These are phyloP conservation scores for Neonectria ditissima DNA, from an alignment of 2,329 filamentous ascomycete species.

Conservation along the genomic window DNA sequence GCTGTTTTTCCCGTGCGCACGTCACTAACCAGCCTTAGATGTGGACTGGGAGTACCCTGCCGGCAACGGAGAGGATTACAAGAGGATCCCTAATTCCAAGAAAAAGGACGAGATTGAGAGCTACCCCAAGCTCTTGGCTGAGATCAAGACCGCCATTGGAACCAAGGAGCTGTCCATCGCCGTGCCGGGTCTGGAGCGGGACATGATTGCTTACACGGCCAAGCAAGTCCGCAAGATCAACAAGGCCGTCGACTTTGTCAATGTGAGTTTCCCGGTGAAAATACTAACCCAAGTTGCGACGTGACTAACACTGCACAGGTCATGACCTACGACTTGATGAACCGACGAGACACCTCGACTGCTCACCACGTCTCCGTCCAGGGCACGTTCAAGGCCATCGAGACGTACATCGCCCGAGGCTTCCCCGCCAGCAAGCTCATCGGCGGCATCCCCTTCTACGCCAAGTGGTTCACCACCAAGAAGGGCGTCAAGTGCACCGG, in stretches of 20 bases:
- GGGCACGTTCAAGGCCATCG: constrained; percentile 65
- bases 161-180: constrained; percentile 74
- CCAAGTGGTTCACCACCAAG: constrained; percentile 73
- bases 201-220: constrained; percentile 76
- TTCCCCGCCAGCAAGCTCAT: constrained; percentile 68
- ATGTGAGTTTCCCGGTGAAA: constrained; percentile 48
- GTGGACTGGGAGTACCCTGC: constrained; percentile 75
- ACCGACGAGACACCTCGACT: constrained; percentile 75
- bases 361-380: constrained; percentile 72
- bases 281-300: fast-evolving
- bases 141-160: constrained; percentile 69
- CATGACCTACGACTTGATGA: constrained; percentile 81
- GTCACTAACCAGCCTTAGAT: constrained; percentile 53
- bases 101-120: constrained; percentile 71
- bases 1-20: neutral
- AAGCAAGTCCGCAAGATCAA: constrained; percentile 69
- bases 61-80: constrained; percentile 79
- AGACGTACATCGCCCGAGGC: constrained; percentile 70
- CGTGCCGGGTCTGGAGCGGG: constrained; percentile 70
- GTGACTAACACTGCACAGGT: constrained; percentile 50
- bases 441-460: constrained; percentile 76
- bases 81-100: constrained; percentile 66
- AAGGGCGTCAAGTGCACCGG: constrained; percentile 57
- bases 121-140: constrained; percentile 70
- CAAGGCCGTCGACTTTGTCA: constrained; percentile 72